These are phyloP conservation scores for Metarhizium anisopliae DNA, from an alignment of 2,329 filamentous ascomycete species.

Conservation along the genomic window DNA sequence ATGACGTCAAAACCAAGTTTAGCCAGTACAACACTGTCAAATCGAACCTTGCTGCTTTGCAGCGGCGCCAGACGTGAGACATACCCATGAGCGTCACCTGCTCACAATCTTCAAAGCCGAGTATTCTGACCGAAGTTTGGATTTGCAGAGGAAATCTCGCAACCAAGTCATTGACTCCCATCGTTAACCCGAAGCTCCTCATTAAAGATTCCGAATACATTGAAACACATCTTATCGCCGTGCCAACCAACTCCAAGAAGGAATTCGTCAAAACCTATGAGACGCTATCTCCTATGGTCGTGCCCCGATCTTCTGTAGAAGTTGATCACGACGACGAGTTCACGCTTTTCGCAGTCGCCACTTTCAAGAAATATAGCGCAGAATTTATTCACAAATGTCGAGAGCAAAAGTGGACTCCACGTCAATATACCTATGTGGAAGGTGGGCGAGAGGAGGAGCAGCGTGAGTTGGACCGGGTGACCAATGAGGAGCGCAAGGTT, in stretches of 20 bases:
- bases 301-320: conserved; percentile 75
- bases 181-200: conserved; percentile 72
- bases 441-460: conserved; percentile 85
- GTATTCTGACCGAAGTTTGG: not conserved
- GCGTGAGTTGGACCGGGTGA: conserved; percentile 73
- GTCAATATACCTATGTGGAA: conserved; percentile 88
- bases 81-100: not conserved
- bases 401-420: conserved; percentile 88
- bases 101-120: not conserved
- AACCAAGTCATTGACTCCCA: conserved; percentile 84
- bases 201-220: conserved; percentile 92
- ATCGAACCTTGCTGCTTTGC: conserved; percentile 68
- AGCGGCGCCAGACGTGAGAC: conserved; percentile 77
- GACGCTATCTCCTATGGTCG: conserved; percentile 80
- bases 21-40: conserved; percentile 90
- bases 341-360: conserved; percentile 76
- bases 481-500: conserved; percentile 79
- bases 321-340: conserved; percentile 86
- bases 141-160: conserved; percentile 71
- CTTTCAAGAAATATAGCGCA: conserved; percentile 81
- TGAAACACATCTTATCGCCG: conserved; percentile 87
- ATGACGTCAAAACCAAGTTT: conserved; percentile 90
- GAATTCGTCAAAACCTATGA: conserved; percentile 89
- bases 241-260: conserved; percentile 71
- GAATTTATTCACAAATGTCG: conserved; percentile 91